Base-by-base conservation (phyloP, 305 asterid species). In the Solanum aculeatissimum region DNA sequence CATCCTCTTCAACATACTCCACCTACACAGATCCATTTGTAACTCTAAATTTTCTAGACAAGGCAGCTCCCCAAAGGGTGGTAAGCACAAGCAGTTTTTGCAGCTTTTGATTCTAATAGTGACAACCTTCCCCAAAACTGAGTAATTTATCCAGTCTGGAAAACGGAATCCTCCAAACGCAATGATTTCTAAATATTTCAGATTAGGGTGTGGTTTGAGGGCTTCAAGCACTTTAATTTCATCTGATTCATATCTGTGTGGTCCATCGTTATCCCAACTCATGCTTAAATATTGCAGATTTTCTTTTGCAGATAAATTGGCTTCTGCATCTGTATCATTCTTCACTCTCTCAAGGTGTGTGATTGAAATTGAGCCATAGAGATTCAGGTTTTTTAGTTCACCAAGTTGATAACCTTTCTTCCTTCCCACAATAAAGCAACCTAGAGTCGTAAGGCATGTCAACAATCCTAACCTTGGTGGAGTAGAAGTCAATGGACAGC, bases 141-240 rank as follows among this genome's bases (percentile, higher is more conserved):
- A 45, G 83, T 83, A 81, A 45, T 60, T 40, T 85, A 85, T 86
- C 91, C 91, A 86, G 51, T 1, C 13, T 51, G 91, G 89, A 25
- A 87, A 82, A 45, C 0, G 12, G 29, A 27, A 84, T 21, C 90
- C 88, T 2, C 49, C 40, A 27, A 85, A 89, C 32, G 84, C 87
- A 25, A 5, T 1, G 63, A 89, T 89, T 0, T 9, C 4, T 7
- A 87, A 70, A 4, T 2, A 0, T 16, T 85, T 69, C 13, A 89
- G 65, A 78, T 84, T 78, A 13, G 75, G 57, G 58, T 89, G 88
- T 85, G 91, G 88, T 60, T 83, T 54, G 15, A 87, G 87, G 32
- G 86, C 86, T 85, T 89, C 83, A 68, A 87, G 47, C 69, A 85
- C 69, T 84, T 83, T 18, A 69, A 38, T 29, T 69, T 66, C 23